Conservation (phyloP, 208 protist genomes). For the Leishmania braziliensis region DNA sequence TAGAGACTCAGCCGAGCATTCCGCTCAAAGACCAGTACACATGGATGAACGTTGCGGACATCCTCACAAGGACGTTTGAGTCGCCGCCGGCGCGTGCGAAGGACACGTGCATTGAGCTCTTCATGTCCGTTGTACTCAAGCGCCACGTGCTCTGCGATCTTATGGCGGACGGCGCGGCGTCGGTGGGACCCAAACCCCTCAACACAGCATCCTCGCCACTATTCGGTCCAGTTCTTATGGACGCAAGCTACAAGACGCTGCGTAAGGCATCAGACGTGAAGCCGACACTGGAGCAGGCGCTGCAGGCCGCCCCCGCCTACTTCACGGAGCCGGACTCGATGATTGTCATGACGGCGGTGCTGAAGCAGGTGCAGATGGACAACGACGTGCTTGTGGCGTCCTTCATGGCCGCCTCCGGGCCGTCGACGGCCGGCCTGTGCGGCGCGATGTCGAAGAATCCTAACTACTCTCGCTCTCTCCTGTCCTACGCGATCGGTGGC, state of each 20-base stretch:
- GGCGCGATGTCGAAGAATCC: slow-evolving; percentile 39
- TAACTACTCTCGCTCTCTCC: slow-evolving; percentile 52
- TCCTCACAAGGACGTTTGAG: slow-evolving; percentile 29
- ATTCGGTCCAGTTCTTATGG: slow-evolving; percentile 44
- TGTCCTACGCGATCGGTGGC: slow-evolving; percentile 58
- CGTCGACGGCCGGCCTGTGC: slow-evolving; percentile 28
- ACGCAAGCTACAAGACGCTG: slow-evolving; percentile 24
- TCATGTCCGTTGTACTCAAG: slow-evolving; percentile 54
- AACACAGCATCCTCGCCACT: slow-evolving; percentile 52
- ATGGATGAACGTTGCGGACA: slow-evolving; percentile 37
- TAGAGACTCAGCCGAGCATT: slow-evolving; percentile 38
- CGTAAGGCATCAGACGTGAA: slow-evolving; percentile 15
- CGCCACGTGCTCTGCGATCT: slow-evolving; percentile 58
- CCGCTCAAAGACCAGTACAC: slow-evolving; percentile 43
- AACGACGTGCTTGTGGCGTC: slow-evolving; percentile 55
- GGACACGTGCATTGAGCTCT: slow-evolving; percentile 39
- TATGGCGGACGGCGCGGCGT: slow-evolving; percentile 21
- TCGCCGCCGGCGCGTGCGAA: slow-evolving; percentile 12
- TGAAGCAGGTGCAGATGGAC: slow-evolving; percentile 44
- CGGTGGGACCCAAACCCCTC: slow-evolving; percentile 28
- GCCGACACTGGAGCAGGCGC: slow-evolving; percentile 32
- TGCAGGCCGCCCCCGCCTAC: slow-evolving; percentile 23
- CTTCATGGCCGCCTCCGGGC: slow-evolving; percentile 34
- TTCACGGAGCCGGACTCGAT: slow-evolving; percentile 30
- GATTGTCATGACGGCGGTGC: slow-evolving; percentile 46